Conservation (phyloP, 176 grass and related monocot species). For the Avena eriantha region DNA sequence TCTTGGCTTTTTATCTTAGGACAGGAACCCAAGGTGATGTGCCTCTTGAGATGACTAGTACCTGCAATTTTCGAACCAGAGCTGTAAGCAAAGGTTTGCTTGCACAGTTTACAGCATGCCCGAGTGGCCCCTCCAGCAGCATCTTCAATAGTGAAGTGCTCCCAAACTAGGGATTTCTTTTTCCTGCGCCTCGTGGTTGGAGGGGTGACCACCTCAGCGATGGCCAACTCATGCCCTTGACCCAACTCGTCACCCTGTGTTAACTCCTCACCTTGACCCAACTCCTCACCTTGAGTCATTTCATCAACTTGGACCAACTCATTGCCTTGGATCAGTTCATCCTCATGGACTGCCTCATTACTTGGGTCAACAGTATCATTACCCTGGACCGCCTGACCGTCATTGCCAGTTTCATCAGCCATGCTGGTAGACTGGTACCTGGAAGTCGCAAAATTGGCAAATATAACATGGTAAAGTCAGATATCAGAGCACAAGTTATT, state of each 20-base stretch:
- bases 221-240: slow-evolving; percentile 36
- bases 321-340: slow-evolving; percentile 25
- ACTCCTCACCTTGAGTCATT: slow-evolving; percentile 20
- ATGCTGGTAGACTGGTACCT: slow-evolving; percentile 29
- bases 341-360: slow-evolving; percentile 25
- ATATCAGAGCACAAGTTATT: neutral
- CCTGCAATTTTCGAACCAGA: slow-evolving; percentile 70
- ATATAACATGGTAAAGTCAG: neutral
- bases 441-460: neutral
- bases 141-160: slow-evolving; percentile 71
- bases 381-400: slow-evolving; percentile 30
- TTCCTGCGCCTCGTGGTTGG: slow-evolving; percentile 42
- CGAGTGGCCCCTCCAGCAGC: slow-evolving; percentile 56
- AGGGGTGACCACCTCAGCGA: slow-evolving; percentile 33
- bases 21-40: slow-evolving; percentile 71
- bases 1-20: slow-evolving; percentile 58
- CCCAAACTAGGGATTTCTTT: slow-evolving; percentile 71
- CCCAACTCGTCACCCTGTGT: slow-evolving; percentile 19
- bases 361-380: slow-evolving; percentile 30
- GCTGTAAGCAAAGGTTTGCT: slow-evolving; percentile 69
- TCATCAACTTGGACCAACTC: slow-evolving; percentile 30
- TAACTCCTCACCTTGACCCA: slow-evolving; percentile 19
- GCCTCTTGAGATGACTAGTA: slow-evolving; percentile 77
- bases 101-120: slow-evolving; percentile 81
- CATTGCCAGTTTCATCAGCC: slow-evolving; percentile 42